phyloP scores from a whole-genome alignment of 2,329 filamentous ascomycete genomes.

The Lomentospora prolificans region DNA sequence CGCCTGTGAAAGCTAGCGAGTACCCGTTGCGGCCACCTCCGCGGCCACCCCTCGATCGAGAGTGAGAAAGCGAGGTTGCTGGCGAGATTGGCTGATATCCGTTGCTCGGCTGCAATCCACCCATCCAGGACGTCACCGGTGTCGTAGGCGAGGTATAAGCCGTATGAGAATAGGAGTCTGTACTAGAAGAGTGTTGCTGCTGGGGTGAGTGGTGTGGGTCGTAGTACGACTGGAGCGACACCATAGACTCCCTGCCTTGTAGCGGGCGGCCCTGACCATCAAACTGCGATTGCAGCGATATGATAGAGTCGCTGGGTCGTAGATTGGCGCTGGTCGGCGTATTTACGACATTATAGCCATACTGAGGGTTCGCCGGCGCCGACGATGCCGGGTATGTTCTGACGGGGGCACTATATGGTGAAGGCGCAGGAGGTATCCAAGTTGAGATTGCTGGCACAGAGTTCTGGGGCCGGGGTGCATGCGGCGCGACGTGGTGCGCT shows the following conservation, averaged over 20 bases:
- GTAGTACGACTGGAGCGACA: conserved; percentile 26
- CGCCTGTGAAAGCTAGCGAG: not conserved
- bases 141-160: not conserved
- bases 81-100: conserved; percentile 2
- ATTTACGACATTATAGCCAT: not conserved
- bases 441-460: not conserved
- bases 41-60: conserved; percentile 17
- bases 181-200: not conserved
- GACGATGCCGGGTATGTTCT: not conserved
- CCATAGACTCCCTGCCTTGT: conserved; percentile 27
- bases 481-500: not conserved
- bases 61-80: conserved; percentile 9
- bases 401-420: not conserved
- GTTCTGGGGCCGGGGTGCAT: not conserved
- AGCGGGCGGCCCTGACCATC: conserved; percentile 4
- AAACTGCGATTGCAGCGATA: conserved; percentile 6
- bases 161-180: not conserved
- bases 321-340: not conserved
- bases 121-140: not conserved
- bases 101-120: not conserved
- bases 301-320: not conserved
- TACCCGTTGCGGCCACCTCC: conserved; percentile 14
- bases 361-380: not conserved
- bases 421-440: not conserved
- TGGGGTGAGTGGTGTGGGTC: conserved; percentile 12